Conservation (phyloP, 805 yeast species). For the Ogataea polymorpha region DNA sequence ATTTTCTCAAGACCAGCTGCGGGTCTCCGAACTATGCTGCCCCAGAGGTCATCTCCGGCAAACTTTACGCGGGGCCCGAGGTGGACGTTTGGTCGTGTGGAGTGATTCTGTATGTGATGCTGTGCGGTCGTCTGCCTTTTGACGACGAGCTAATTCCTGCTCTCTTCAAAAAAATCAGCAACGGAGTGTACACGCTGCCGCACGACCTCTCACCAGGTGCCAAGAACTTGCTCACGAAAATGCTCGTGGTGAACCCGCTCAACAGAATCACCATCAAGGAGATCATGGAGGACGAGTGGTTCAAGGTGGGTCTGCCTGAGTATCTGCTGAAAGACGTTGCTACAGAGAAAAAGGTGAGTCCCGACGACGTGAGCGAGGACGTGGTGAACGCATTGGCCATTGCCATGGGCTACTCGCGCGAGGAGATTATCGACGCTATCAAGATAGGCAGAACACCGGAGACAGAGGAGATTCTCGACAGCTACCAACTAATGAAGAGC, state of each 20-base stretch:
- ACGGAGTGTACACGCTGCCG: conserved; percentile 90
- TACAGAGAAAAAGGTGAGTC: conserved; percentile 32
- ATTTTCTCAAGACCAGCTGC: conserved; percentile 89
- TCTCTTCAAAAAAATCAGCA: conserved; percentile 83
- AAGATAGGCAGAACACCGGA: conserved; percentile 39
- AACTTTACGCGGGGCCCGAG: conserved; percentile 95
- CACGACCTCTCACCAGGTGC: conserved; percentile 85
- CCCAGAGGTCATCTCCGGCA: conserved; percentile 93
- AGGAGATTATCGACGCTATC: conserved; percentile 71
- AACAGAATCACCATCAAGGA: conserved; percentile 91
- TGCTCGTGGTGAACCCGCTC: conserved; percentile 93
- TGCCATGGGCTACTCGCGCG: conserved; percentile 87
- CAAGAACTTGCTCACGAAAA: conserved; percentile 72
- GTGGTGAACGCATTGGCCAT: conserved; percentile 69
- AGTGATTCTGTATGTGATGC: conserved; percentile 90
- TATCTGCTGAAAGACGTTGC: conserved; percentile 65
- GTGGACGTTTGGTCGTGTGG: conserved; percentile 99
- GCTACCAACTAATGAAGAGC: conserved; percentile 78
- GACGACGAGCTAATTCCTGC: conserved; percentile 97
- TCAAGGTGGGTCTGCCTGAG: conserved; percentile 73
- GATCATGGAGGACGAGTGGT: conserved; percentile 94
- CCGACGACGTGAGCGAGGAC: conserved; percentile 61
- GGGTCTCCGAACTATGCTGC: conserved; percentile 98
- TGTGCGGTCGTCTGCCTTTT: conserved; percentile 92
- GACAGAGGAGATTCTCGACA: conserved; percentile 80